Percentiles rank a stretch among this genome's conserved stretches.
Evolutionary conservation across 2,329 filamentous ascomycete genomes (phyloP).

Genomic region (Hypoxylon sp.): DNA sequence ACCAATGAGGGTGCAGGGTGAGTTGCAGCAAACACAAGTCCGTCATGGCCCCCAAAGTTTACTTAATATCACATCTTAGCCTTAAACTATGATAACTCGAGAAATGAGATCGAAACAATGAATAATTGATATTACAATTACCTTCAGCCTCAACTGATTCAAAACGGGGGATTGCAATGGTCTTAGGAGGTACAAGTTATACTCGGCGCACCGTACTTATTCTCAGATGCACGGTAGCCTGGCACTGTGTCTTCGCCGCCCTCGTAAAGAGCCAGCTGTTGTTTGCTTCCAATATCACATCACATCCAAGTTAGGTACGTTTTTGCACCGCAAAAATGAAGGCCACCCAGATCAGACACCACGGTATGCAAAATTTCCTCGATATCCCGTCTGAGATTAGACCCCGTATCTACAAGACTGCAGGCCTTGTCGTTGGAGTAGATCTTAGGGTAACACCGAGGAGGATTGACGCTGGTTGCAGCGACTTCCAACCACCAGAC

Average conservation of each 20-base stretch:
- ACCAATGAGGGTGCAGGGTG: neutral
- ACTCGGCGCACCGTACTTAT: no score
- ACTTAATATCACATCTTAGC: no score
- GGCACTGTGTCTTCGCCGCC: no score
- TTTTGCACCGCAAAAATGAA: conserved; percentile 5
- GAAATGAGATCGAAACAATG: neutral
- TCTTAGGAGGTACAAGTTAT: no score
- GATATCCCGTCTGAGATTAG: conserved; percentile 8
- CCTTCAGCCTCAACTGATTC: no score
- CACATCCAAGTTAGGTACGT: neutral
- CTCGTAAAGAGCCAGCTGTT: neutral
- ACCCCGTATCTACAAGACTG: conserved; percentile 5
- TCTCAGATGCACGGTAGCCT: no score
- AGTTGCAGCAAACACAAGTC: neutral
- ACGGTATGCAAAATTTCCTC: conserved; percentile 1
- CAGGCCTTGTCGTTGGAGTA: conserved; percentile 8
- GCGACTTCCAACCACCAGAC: neutral
- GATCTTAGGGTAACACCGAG: neutral
- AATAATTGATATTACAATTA: no score
- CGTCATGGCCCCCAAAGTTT: neutral
- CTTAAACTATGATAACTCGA: neutral
- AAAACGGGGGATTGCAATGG: no score
- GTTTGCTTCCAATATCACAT: neutral
- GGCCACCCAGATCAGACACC: neutral
- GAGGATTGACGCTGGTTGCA: neutral